Base-by-base conservation (phyloP, 1,284 basidiomycete species). In the Agaricales sp. region DNA sequence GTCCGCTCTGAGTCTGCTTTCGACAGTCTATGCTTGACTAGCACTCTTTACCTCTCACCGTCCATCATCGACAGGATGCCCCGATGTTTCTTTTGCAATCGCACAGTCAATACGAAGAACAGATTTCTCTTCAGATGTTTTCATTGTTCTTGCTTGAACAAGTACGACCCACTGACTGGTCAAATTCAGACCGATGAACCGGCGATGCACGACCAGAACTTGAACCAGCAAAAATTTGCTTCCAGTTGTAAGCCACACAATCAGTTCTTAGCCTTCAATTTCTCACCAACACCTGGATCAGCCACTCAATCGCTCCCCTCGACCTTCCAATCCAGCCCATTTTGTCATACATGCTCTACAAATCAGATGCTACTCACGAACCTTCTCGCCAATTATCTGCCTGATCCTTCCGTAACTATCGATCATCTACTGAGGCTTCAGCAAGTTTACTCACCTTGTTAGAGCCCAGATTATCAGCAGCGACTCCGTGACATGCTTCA, bases 341-440 rank as follows among this genome's bases (percentile, higher is more conserved):
- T 41, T 16, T 41, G 39, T 41, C 39, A 41, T 18, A 41, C 39
- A 41, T 41, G 39, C 16, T 41, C 39, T 4, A 41, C 39, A 6
- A 41, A 41, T 41, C 39, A 41, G 39, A n/a, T 41, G 13, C 39
- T 41, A 16, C 39, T 41, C 39, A 41, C 39, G 8, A 41, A 41
- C 16, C 39, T 41, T 8, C 39, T 41, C 39, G 39, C n/a, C 18
- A 41, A 20, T 20, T 41, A 41, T 18, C 39, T 41, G 8, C 39
- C 39, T 16, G 39, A 41, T 16, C 39, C 39, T 41, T 41, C 39
- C 18, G 39, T 41, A 18, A n/a, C 8, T 16, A 20, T 8, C 19
- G 6, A 30, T 30, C 26, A 14, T 14, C 6, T 30, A 6, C 14
- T 14, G 14, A 6, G 6, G 6, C 6, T 6, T 30, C 26, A 6